Base-by-base conservation (phyloP, 805 yeast species). In the Saccharomycopsis synnaedendra region DNA sequence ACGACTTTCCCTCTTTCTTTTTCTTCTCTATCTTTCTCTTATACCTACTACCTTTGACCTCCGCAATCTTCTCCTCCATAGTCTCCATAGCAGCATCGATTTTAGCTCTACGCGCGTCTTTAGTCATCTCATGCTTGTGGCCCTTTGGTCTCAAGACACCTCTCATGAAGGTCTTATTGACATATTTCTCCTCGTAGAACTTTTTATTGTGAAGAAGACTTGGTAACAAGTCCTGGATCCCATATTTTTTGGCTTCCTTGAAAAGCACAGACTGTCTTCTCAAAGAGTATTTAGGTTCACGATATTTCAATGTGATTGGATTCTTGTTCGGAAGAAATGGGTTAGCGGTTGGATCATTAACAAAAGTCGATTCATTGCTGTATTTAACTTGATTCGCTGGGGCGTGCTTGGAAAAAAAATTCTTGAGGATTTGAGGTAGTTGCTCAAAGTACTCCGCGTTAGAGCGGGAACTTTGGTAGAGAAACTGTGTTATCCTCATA, bases 251-350 rank as follows among this genome's bases (percentile, higher is more conserved):
- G 1, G 96, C 96, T 59, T 83, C 65, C 65, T 89, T 89, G 71
- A 74, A 87, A 46, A 89, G 67, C 54, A 82, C 95, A 19, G 89
- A 78, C 58, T 85, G 88, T 58, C 90, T 76, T 66, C 96, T 76
- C 58, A 81, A 68, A 5, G 95, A 85, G 64, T 76, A 85, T 55
- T 78, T 72, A 30, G 97, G 85, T 50, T 78, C 77, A 57, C 85
- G 94, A 67, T 80, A 77, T 56, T 67, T 71, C n/a, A 82, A 76
- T 28, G 94, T 86, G 28, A 82, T 75, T 27, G 94, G 87, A 62
- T 88, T 88, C 58, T 75, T 82, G 63, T 86, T 88, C 29, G 95
- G 82, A 47, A 86, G 64, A 63, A 89, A 89, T 46, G 97, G 97
- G 64, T 89, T 89, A 56, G 88, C 84, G 51, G 76, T 75, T 28